Base-by-base conservation (phyloP, 1,284 basidiomycete genomes). In the Bondarzewia mesenterica region DNA sequence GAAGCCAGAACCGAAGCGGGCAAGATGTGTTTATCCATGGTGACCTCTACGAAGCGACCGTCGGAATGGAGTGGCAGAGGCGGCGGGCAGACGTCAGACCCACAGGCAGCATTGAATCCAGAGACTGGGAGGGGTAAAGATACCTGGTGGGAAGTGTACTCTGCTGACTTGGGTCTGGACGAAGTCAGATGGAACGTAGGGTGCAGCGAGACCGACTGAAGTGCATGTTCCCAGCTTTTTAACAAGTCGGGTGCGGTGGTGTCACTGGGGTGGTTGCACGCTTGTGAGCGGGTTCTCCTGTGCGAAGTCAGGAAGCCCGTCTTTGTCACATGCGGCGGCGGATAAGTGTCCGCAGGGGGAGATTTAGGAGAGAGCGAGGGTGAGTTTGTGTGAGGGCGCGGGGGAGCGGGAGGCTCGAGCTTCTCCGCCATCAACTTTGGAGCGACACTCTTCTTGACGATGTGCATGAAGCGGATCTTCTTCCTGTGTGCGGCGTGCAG, bases 391-490 rank as follows among this genome's bases (percentile, higher is more conserved):
- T 25, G 22, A 18, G 39, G 37, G 32, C 42, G 42, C 26, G 51
- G 49, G 4, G 51, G 51, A 7, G 25, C 36, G 22, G 75, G 73
- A 1, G 73, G 71, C 52, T 74, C 70, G 50, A 83, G 53, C 58
- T 74, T 81, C 59, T 77, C 77, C 1, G 85, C 76, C 1, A 70
- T 63, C 37, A 85, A 60, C 58, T 79, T 88, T 20, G 74, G 65
- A 0, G 69, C 68, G 40, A 87, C 67, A 49, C 70, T 78, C 67
- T 89, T 89, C 63, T 74, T 81, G 60, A 89, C 67, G 27, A 85
- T 70, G 26, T 85, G 79, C 62, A 88, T 74, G 41, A 89, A 62
- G 36, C 71, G 74, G 47, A 82, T 69, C 60, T 79, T 84, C 63
- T 75, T 80, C 37, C 80, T 85, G 60, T 84, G 80, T 7, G 69